A percentile compares a stretch with the other conserved stretches of the same genome.
Conservation (phyloP, 257 asterid genomes). For the Salvia hispanica region DNA sequence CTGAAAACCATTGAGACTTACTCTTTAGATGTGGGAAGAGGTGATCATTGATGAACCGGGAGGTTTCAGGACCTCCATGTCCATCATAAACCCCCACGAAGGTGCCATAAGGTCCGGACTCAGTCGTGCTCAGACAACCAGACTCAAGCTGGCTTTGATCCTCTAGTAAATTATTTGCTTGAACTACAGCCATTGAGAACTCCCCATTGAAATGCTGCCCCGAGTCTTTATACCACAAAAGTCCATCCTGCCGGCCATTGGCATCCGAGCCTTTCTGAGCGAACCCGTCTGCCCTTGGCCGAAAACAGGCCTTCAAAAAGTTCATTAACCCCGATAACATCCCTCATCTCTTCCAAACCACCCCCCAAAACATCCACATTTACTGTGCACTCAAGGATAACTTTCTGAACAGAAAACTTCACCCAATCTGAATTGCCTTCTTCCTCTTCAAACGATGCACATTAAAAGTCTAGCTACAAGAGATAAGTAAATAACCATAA, state of each 20-base stretch:
- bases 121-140: conserved; percentile 58
- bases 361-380: conserved; percentile 53
- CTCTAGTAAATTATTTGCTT: conserved; percentile 82
- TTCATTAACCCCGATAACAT: conserved; percentile 73
- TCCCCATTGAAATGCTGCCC: conserved; percentile 82
- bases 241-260: conserved; percentile 67
- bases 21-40: conserved; percentile 79
- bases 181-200: conserved; percentile 87
- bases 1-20: conserved; percentile 33
- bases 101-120: conserved; percentile 71
- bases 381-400: conserved; percentile 31
- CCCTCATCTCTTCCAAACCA: conserved; percentile 70
- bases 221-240: conserved; percentile 72
- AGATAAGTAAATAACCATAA: conserved; percentile 28
- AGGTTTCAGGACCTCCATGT: conserved; percentile 87
- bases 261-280: conserved; percentile 54
- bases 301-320: conserved; percentile 72
- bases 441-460: conserved; percentile 2
- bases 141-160: conserved; percentile 94
- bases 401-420: conserved; percentile 17
- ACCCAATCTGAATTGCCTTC: conserved; percentile 2
- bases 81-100: conserved; percentile 92
- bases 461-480: conserved; percentile 33
- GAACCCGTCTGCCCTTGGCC: conserved; percentile 54
- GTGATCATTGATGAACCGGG: conserved; percentile 74